Evolutionary conservation across 805 yeast genomes (phyloP).

Genomic region (Metschnikowia kofuensis): DNA sequence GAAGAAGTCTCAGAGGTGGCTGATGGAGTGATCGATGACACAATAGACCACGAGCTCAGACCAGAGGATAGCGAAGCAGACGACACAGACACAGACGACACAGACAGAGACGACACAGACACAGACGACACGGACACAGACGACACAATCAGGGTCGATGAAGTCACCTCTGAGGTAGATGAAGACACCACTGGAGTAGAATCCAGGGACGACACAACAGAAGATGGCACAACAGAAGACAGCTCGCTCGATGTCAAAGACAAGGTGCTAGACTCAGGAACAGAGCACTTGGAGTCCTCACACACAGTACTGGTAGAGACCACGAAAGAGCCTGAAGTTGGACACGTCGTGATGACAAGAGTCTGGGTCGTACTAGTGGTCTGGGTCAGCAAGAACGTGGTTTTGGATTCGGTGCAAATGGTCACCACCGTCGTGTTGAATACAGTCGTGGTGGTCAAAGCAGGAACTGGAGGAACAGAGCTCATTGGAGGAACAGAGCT

Average conservation of each 20-base stretch:
- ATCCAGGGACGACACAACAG: no score
- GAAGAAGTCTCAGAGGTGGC: no score
- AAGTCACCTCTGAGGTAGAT: no score
- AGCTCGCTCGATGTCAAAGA: background rate
- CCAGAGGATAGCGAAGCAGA: background rate
- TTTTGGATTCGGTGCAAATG: conserved; percentile 2
- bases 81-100: background rate
- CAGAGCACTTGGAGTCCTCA: background rate
- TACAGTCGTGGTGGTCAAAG: conserved; percentile 2
- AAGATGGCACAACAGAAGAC: background rate
- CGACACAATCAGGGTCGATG: background rate
- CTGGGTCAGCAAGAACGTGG: background rate
- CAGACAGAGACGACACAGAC: background rate
- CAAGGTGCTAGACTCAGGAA: no score
- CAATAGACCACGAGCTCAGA: no score
- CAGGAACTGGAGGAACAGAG: no score
- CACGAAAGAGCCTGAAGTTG: conserved; percentile 1
- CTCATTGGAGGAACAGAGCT: background rate
- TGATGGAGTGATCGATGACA: no score
- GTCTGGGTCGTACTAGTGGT: conserved; percentile 1
- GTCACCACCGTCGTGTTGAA: background rate
- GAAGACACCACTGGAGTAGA: no score
- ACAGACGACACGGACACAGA: background rate
- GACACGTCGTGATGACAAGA: conserved; percentile 3
- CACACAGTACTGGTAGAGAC: conserved; percentile 3